Evolutionary conservation across 306 rosid genomes (phyloP), one percentile per base, ranked within the genome.

Genomic region (Fagus sylvatica): DNA sequence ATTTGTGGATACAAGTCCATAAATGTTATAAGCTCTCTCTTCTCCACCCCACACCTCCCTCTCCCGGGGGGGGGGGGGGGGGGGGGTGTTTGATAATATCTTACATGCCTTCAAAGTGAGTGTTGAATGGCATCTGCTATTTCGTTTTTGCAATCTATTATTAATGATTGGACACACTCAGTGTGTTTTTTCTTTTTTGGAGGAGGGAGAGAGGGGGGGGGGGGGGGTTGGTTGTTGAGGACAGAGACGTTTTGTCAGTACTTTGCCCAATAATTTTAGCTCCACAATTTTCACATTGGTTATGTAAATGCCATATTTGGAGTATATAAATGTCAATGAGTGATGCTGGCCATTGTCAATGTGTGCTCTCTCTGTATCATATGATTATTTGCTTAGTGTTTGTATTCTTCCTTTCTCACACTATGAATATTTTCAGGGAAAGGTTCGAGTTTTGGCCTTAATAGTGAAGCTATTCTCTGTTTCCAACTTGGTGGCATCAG

Each of bases 391-490:
- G 65, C 76, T 76, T 17, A 36, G 36, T 62, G 42, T 6, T 49
- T 84, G 49, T 75, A 61, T 34, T 19, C 16, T 75, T 73, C 69
- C 6, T 40, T 22, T 54, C 71, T 71, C 53, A 41, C 32, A 13
- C 37, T 69, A 54, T 76, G 33, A 77, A 77, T 54, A 28, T 22
- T 64, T 81, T 37, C 80, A 95, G 99, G 99, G 97, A n/a, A 88
- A 93, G 79, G 87, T 93, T 69, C 97, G 98, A 30, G 85, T 95
- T 42, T 79, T 95, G 89, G 93, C 96, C 76, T 80, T 95, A 76
- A 89, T 92, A 69, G 99, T 91, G 91, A 93, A 93, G 88, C 87
- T 95, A 40, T 91, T 92, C 73, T 91, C 98, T 42, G 77, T 91
- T 71, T 95, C 99, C 78, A 77, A 76, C 53, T 77, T 89, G 66